Evolutionary conservation across 352 stramenopile genomes (phyloP), one percentile per base, ranked within the genome.

Genomic region (Phytophthora cryptogea): DNA sequence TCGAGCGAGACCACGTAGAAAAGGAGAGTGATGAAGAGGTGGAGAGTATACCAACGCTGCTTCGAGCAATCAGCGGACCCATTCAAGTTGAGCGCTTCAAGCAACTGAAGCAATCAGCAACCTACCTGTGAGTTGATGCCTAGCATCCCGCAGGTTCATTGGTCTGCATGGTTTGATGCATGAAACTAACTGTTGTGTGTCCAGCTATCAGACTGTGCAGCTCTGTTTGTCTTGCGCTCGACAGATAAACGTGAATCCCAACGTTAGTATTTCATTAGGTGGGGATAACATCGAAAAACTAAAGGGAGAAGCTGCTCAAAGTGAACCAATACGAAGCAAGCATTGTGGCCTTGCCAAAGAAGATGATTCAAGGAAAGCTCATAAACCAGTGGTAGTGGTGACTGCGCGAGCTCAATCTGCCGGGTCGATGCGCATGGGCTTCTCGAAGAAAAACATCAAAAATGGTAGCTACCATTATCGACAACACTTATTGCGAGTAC

Each of bases 161-260:
- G 20, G 20, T 23, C 20, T 23, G 20, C 20, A 7, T 43, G 8
- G 3, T 48, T 13, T 11, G 48, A 30, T 44, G 0, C 17, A 2
- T 23, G 6, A 43, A 26, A 13, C 39, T 44, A 44, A 44, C 39
- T 5, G 3, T 39, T 13, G 26, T 54, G 10, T 11, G 10, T 45
- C 23, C 20, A 84, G 75, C 5, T 84, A 84, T 28, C 75, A 79
- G 40, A 84, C 70, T 11, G 50, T 76, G 9, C 69, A 67, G 10
- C 30, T 85, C 31, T 85, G 76, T 17, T 70, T 79, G 9, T 14
- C 49, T 11, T 85, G 76, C 23, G 64, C 76, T 9, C 35, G 63
- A 8, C 41, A 46, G 6, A 63, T 85, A 30, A 79, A 73, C 1
- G 9, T 63, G 10, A 46, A 58, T 2, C 8, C 40, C 5, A 53